phyloP scores from a whole-genome alignment of 257 asterid species.

The Buddleja alternifolia region DNA sequence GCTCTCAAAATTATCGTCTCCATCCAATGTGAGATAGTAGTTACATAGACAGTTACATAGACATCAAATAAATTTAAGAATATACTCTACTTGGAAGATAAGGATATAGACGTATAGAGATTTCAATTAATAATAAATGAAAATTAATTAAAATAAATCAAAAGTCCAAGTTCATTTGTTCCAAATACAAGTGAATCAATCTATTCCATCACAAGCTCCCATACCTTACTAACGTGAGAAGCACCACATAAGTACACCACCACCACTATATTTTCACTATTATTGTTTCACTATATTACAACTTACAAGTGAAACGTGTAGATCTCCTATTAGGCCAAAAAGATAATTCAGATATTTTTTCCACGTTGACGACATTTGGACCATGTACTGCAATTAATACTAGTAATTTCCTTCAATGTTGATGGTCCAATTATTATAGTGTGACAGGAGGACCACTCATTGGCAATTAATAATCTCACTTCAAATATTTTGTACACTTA shows the following conservation, averaged over 20 bases:
- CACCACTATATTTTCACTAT: not conserved
- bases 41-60: too few species aligned
- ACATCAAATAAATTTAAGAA: too few species aligned
- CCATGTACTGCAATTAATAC: conserved; percentile 30
- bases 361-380: conserved; percentile 28
- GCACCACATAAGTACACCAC: conserved; percentile 26
- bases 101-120: too few species aligned
- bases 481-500: not conserved
- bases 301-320: conserved; percentile 15
- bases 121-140: too few species aligned
- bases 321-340: conserved; percentile 27
- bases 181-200: not conserved
- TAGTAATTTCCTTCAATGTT: not conserved
- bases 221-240: conserved; percentile 34
- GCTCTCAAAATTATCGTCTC: too few species aligned
- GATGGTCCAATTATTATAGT: conserved; percentile 18
- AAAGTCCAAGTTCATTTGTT: too few species aligned
- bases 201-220: conserved; percentile 11
- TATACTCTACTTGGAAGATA: too few species aligned
- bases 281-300: not conserved
- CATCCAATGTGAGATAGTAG: too few species aligned
- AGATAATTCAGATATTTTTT: conserved; percentile 5
- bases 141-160: too few species aligned
- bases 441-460: conserved; percentile 35
- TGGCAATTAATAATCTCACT: conserved; percentile 17